Evolutionary conservation across 345 rosid species (phyloP).

Genomic region (Populus tremula): DNA sequence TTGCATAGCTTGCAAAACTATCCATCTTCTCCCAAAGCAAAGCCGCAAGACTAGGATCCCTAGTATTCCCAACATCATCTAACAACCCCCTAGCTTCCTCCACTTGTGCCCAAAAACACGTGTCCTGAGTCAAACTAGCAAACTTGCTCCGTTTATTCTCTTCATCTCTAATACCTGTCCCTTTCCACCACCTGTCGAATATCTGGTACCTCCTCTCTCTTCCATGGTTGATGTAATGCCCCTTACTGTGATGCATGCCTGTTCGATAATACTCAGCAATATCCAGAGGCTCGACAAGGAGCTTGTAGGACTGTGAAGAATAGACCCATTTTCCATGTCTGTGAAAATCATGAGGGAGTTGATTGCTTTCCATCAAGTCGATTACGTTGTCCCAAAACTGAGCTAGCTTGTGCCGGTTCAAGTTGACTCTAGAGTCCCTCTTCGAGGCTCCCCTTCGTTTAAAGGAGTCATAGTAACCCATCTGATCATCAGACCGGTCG

Average conservation of each 20-base stretch:
- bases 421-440: conserved; percentile 51
- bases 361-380: conserved; percentile 55
- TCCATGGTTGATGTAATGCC: conserved; percentile 54
- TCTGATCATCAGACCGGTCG: conserved; percentile 44
- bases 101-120: conserved; percentile 83
- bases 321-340: conserved; percentile 55
- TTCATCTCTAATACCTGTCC: conserved; percentile 1
- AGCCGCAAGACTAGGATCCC: conserved; percentile 20
- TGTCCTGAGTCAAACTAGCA: conserved; percentile 71
- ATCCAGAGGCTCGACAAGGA: conserved; percentile 75
- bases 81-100: conserved; percentile 70
- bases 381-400: conserved; percentile 63
- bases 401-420: conserved; percentile 62
- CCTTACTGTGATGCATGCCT: conserved; percentile 21
- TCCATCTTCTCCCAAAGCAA: conserved; percentile 34
- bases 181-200: conserved; percentile 66
- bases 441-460: conserved; percentile 40
- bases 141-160: conserved; percentile 38
- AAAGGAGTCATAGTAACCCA: conserved; percentile 77
- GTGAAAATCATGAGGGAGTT: conserved; percentile 66
- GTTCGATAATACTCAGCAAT: conserved; percentile 57
- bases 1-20: conserved; percentile 39
- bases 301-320: conserved; percentile 60
- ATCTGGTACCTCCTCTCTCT: conserved; percentile 68
- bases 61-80: conserved; percentile 37